Conservation (phyloP, 2,329 filamentous ascomycete species). For the Kalmusia sp. region DNA sequence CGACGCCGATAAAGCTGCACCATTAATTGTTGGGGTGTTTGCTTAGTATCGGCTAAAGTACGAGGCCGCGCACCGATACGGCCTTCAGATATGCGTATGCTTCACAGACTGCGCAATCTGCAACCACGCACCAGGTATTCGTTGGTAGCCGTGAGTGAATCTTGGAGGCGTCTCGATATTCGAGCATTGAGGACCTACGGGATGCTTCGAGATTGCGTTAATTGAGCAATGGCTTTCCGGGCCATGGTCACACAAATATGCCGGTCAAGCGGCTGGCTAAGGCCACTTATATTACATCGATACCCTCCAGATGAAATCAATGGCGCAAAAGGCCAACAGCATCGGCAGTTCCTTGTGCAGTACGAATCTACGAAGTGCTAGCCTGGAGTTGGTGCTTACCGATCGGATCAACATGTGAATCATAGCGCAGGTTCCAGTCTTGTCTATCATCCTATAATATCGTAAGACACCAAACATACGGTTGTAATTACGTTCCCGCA, state of each 20-base stretch:
- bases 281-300: slow-evolving; percentile 2
- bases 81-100: no score
- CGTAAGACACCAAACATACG: neutral
- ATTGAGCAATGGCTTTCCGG: neutral
- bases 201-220: neutral
- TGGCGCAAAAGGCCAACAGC: neutral
- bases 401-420: neutral
- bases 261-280: slow-evolving; percentile 5
- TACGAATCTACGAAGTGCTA: neutral
- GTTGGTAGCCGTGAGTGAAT: no score
- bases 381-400: neutral
- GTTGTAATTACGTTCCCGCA: neutral
- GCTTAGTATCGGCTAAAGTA: no score
- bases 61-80: no score
- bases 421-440: neutral
- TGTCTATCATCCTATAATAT: no score
- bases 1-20: no score
- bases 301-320: neutral
- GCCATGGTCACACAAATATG: neutral
- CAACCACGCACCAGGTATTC: no score
- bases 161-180: no score
- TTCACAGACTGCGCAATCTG: no score
- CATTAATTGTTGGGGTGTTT: no score
- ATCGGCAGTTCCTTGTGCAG: neutral
- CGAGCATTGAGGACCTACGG: no score